phyloP scores from a whole-genome alignment of 768 basidiomycete genomes.

The Phylloporus sp. region DNA sequence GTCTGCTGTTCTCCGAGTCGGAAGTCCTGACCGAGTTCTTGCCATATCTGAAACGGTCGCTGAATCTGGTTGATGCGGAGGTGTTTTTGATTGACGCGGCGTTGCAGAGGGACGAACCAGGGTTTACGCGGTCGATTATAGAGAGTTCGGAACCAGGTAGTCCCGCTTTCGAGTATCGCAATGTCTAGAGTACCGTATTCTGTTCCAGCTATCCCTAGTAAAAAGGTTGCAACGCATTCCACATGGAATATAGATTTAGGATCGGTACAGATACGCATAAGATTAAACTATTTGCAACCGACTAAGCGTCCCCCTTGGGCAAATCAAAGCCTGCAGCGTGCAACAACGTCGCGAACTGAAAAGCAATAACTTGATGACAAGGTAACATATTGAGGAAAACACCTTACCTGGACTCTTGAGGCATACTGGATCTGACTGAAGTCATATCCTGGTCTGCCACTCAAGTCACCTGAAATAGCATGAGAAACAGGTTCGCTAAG shows the following conservation, averaged over 20 bases:
- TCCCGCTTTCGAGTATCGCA: conserved; percentile 85
- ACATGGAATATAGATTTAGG: neutral
- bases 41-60: conserved; percentile 75
- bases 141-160: conserved; percentile 84
- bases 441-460: conserved; percentile 75
- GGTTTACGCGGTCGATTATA: conserved; percentile 64
- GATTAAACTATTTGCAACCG: neutral
- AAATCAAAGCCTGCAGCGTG: conserved; percentile 62
- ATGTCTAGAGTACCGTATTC: conserved; percentile 39
- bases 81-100: conserved; percentile 69
- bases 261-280: conserved; percentile 8
- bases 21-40: conserved; percentile 64
- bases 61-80: conserved; percentile 67
- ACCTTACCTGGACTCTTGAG: conserved; percentile 76
- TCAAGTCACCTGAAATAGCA: conserved; percentile 57
- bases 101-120: conserved; percentile 44
- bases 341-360: conserved; percentile 62
- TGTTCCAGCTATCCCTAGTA: neutral
- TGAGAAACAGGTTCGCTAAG: neutral
- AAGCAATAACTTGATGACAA: neutral
- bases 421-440: conserved; percentile 77
- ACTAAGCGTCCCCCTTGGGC: conserved; percentile 4
- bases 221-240: neutral
- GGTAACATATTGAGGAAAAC: neutral
- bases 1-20: conserved; percentile 77